A percentile compares a stretch with the other conserved stretches of the same genome.
phyloP scores from a whole-genome alignment of 1,139 yeast genomes.

The Kazachstania sp. region DNA sequence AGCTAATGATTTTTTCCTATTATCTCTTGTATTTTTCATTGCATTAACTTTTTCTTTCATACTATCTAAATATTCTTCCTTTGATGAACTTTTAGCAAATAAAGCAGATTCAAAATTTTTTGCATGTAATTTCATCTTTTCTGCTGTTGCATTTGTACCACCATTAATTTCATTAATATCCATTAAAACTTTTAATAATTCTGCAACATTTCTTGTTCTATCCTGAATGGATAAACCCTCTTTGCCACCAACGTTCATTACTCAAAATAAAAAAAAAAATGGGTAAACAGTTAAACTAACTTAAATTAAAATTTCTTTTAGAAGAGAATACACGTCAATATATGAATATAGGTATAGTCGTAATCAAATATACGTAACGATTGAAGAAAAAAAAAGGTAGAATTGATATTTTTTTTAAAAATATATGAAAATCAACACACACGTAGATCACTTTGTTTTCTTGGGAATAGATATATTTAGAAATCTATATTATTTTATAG shows the following conservation, averaged over 20 bases:
- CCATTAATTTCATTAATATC: constrained; percentile 31
- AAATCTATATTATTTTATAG: not conserved
- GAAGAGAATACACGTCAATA: too few relatives aligned
- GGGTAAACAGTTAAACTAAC: too few relatives aligned
- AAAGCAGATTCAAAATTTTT: constrained; percentile 31
- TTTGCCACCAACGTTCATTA: constrained; percentile 14
- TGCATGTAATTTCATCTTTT: constrained; percentile 31
- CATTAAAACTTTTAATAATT: constrained; percentile 28
- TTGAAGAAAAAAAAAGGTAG: too few relatives aligned
- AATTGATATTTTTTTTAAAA: too few relatives aligned
- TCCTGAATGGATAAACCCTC: constrained; percentile 28
- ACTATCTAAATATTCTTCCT: constrained; percentile 30
- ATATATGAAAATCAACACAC: too few relatives aligned
- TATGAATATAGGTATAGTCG: too few relatives aligned
- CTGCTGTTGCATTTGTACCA: constrained; percentile 28
- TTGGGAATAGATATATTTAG: not conserved
- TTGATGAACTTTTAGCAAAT: constrained; percentile 29
- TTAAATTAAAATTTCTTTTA: too few relatives aligned
- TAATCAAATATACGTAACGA: not conserved
- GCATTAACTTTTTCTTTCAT: constrained; percentile 31
- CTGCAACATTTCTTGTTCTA: constrained; percentile 29
- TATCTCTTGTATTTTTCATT: constrained; percentile 28
- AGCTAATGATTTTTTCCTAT: constrained; percentile 22
- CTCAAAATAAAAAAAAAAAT: too few relatives aligned
- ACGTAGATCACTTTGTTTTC: too few relatives aligned